Base-by-base conservation (phyloP, 805 yeast genomes). In the Naumovozyma castellii region DNA sequence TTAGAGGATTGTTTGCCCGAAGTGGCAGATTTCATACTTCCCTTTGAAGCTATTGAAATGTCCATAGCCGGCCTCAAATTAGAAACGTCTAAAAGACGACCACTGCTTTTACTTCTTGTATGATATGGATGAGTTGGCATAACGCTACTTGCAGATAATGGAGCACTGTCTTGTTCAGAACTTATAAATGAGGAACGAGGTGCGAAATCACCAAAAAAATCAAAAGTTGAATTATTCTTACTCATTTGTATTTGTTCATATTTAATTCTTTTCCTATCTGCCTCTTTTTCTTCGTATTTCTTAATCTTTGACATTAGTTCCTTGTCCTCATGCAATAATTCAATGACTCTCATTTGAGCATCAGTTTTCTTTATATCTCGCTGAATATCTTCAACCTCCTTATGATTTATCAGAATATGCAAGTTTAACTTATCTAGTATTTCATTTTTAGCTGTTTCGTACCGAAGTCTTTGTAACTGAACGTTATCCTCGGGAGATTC, bases 371-470 rank as follows among this genome's bases (percentile, higher is more conserved):
- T 67, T 1, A 77, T 65, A 47, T 78, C 84, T 32, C 68, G 67
- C 39, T 74, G 71, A 1, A 76, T 65, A 16, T 69, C 54, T 30
- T 66, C 61, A 34, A 71, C 53, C 53, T 80, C 84, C 42, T 72
- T 68, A 56, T 78, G 80, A 40, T 75, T 78, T 37, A 79, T 57
- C 20, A 80, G 50, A 10, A 78, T 75, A 47, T 78, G 84, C 34
- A 78, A 52, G 51, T 78, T 80, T 15, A 78, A 61, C 46, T 75
- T 76, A 42, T 72, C 56, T n/a, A 57, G 32, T 3, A 67, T 44
- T 36, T 61, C 62, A 27, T 53, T 57, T 42, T 59, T 67, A 17
- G 61, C 58, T 2, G 52, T 45, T 25, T 45, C 52, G 42, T 48
- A 59, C 35, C 53, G 53, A 9, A 59, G 35, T 30, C 58, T 43